A percentile compares a stretch with the other conserved stretches of the same genome.
Evolutionary conservation across 2,329 filamentous ascomycete species (phyloP).

Genomic region (Botrytis fabae): DNA sequence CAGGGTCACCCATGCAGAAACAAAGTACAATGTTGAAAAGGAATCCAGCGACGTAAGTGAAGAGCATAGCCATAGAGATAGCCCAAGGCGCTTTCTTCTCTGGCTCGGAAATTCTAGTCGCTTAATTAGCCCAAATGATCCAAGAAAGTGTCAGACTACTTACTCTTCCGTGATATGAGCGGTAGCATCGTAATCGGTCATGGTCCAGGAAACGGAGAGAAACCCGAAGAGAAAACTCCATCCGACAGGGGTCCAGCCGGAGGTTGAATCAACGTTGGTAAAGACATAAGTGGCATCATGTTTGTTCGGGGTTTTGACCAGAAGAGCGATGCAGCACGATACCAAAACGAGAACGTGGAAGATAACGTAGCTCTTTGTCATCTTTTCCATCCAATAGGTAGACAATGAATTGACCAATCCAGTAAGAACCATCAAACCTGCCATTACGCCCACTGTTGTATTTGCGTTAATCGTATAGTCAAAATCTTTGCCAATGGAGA

Average conservation of each 20-base stretch:
- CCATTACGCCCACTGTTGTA: conserved; percentile 57
- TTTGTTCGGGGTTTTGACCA: conserved; percentile 52
- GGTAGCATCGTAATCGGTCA: conserved; percentile 56
- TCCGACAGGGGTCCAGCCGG: conserved; percentile 55
- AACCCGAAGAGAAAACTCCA: conserved; percentile 63
- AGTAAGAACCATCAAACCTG: conserved; percentile 52
- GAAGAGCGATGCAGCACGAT: conserved; percentile 52
- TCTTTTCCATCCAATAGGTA: conserved; percentile 58
- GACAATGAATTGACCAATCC: conserved; percentile 56
- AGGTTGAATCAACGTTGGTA: conserved; percentile 52
- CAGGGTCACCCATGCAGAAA: conserved; percentile 49
- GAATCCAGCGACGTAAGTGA: conserved; percentile 57
- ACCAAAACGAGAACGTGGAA: conserved; percentile 56
- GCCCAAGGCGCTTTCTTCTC: conserved; percentile 56
- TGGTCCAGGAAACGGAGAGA: conserved; percentile 59
- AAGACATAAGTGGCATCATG: conserved; percentile 56
- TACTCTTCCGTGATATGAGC: conserved; percentile 52
- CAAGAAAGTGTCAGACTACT: conserved; percentile 25
- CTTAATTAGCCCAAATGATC: conserved; percentile 20
- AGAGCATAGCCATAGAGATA: conserved; percentile 55
- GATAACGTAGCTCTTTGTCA: conserved; percentile 58
- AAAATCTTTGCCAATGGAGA: conserved; percentile 52
- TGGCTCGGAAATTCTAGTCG: conserved; percentile 46
- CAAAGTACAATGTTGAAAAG: conserved; percentile 59
- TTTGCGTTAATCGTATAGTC: conserved; percentile 48